These are phyloP conservation scores for Venturia nashicola DNA, from an alignment of 2,329 filamentous ascomycete genomes.

Conservation along the genomic window DNA sequence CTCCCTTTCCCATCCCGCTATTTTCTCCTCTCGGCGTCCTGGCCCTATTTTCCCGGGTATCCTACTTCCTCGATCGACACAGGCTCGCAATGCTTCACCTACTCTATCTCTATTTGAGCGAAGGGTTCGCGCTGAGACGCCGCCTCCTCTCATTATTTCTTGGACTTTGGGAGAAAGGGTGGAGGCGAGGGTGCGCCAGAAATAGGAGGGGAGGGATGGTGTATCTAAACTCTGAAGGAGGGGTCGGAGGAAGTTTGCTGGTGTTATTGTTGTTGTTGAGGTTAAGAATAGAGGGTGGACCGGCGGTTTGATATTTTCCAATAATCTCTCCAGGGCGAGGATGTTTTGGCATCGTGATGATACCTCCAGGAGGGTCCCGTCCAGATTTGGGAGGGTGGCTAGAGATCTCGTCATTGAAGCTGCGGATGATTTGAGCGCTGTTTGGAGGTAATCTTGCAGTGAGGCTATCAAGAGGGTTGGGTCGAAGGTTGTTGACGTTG, in stretches of 20 bases:
- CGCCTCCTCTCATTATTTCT: conserved; percentile 73
- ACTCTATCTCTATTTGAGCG: conserved; percentile 63
- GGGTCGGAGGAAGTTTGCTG: conserved; percentile 52
- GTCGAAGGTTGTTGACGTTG: conserved; percentile 37
- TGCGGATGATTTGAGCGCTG: conserved; percentile 66
- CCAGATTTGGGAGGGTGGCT: conserved; percentile 66
- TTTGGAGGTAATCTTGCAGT: conserved; percentile 71
- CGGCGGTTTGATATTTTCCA: conserved; percentile 56
- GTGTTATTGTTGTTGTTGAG: not conserved
- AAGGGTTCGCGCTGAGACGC: conserved; percentile 71
- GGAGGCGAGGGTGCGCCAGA: conserved; percentile 81
- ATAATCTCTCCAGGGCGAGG: conserved; percentile 70
- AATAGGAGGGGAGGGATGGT: conserved; percentile 75
- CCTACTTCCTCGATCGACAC: conserved; percentile 66
- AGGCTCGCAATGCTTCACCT: conserved; percentile 66
- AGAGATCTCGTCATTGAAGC: conserved; percentile 64
- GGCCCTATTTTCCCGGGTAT: conserved; percentile 35
- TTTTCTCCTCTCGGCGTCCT: conserved; percentile 13
- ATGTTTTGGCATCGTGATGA: conserved; percentile 81
- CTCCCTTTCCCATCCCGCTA: conserved; percentile 67
- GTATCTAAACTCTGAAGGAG: conserved; percentile 74
- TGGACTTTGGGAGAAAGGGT: conserved; percentile 65
- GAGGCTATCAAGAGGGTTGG: conserved; percentile 64
- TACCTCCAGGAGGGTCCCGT: conserved; percentile 70
- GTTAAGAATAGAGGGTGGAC: conserved; percentile 49